Percentiles rank a stretch among this genome's conserved stretches.
Evolutionary conservation across 2,329 filamentous ascomycete species (phyloP).

Genomic region (Trichophyton mentagrophytes): DNA sequence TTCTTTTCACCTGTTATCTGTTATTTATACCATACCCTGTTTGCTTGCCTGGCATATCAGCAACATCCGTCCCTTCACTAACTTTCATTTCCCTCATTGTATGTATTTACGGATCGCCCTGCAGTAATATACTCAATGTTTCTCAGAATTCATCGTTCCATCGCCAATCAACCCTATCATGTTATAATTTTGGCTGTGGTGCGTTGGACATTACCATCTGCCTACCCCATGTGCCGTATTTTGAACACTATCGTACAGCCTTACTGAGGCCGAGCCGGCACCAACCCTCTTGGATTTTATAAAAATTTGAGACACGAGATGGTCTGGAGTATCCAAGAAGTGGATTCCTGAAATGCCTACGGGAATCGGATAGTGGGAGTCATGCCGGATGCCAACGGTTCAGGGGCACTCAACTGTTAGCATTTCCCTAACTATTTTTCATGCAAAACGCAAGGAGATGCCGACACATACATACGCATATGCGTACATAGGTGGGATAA

Average conservation of each 20-base stretch:
- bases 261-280: neutral
- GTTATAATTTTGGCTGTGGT: neutral
- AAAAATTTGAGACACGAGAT: neutral
- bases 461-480: neutral
- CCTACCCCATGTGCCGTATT: neutral
- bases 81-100: neutral
- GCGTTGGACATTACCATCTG: neutral
- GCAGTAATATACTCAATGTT: neutral
- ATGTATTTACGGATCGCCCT: neutral
- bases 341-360: neutral
- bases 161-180: neutral
- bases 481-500: neutral
- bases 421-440: neutral
- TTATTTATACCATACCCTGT: neutral
- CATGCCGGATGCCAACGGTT: neutral
- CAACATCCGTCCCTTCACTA: neutral
- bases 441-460: neutral
- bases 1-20: neutral
- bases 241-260: neutral
- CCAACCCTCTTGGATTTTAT: neutral
- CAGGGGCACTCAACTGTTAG: neutral
- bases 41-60: constrained; percentile 1
- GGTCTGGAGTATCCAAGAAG: neutral
- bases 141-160: neutral
- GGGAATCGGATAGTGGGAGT: neutral